These are phyloP conservation scores for Mycena galopus DNA, from an alignment of 768 basidiomycete species.

Conservation along the genomic window DNA sequence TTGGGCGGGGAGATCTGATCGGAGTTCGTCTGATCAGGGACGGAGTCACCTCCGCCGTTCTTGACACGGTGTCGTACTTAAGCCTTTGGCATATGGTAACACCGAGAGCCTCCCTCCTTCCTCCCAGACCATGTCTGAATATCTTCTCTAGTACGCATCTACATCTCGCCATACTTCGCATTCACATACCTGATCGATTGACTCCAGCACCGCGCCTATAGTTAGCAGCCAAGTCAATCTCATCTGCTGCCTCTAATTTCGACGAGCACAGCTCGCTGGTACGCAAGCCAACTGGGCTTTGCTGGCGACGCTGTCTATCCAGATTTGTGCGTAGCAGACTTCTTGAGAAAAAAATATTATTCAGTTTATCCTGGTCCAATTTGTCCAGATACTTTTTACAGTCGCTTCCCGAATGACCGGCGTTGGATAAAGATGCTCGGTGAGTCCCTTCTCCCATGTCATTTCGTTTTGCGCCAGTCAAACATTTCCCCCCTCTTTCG, in stretches of 20 bases:
- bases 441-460: slow-evolving; percentile 1
- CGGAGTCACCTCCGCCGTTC: neutral
- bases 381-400: slow-evolving; percentile 5
- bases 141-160: too few species aligned
- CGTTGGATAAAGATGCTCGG: slow-evolving; percentile 19
- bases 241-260: neutral
- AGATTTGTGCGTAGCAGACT: slow-evolving; percentile 9
- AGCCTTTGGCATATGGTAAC: neutral
- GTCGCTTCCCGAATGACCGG: slow-evolving; percentile 12
- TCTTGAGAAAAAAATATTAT: neutral
- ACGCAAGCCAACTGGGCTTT: slow-evolving; percentile 16
- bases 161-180: too few species aligned
- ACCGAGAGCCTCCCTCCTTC: too few species aligned
- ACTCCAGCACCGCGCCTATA: slow-evolving; percentile 14
- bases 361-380: neutral
- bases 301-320: slow-evolving; percentile 3
- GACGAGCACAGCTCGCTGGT: slow-evolving; percentile 7
- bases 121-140: too few species aligned
- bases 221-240: neutral
- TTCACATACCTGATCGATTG: neutral
- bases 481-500: neutral
- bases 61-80: neutral
- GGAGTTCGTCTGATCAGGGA: neutral
- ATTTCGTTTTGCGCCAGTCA: neutral
- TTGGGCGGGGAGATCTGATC: too few species aligned